Conservation (phyloP, 768 basidiomycete genomes). For the Naganishia vaughanmartiniae region DNA sequence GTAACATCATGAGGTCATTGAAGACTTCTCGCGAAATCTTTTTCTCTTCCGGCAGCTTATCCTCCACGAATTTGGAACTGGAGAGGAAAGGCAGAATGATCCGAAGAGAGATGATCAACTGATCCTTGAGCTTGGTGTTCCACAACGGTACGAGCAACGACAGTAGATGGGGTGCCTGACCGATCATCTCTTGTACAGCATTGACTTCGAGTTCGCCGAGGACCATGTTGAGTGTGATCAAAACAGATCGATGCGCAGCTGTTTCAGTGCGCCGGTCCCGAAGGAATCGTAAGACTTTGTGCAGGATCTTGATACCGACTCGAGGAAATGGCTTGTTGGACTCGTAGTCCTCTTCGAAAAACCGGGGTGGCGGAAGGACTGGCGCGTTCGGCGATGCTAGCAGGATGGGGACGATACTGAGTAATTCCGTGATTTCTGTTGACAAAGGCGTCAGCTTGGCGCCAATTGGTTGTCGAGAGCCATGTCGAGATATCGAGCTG, state of each 20-base stretch:
- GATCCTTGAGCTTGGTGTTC: slow-evolving; percentile 62
- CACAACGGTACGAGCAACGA: slow-evolving; percentile 66
- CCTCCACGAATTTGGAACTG: slow-evolving; percentile 40
- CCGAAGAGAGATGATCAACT: slow-evolving; percentile 69
- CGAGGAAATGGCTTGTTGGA: slow-evolving; percentile 23
- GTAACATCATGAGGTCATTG: slow-evolving; percentile 1
- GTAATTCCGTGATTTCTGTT: slow-evolving; percentile 69
- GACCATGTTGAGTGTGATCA: slow-evolving; percentile 66
- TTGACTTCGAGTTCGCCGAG: slow-evolving; percentile 79
- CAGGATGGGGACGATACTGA: slow-evolving; percentile 54
- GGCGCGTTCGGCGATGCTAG: slow-evolving; percentile 61
- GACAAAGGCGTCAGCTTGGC: slow-evolving; percentile 32
- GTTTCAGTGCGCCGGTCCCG: slow-evolving; percentile 68
- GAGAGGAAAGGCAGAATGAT: slow-evolving; percentile 70
- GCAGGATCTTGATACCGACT: slow-evolving; percentile 56
- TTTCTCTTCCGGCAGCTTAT: slow-evolving; percentile 17
- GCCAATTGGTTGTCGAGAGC: background rate
- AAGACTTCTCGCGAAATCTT: slow-evolving; percentile 20
- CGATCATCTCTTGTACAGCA: slow-evolving; percentile 60
- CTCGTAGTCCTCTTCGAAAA: slow-evolving; percentile 9
- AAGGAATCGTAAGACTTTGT: slow-evolving; percentile 65
- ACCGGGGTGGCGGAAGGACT: slow-evolving; percentile 58
- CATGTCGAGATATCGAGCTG: background rate
- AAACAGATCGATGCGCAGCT: slow-evolving; percentile 72
- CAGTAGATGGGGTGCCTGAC: slow-evolving; percentile 67